A percentile compares a stretch with the other conserved stretches of the same genome.
phyloP scores from a whole-genome alignment of 1,284 basidiomycete species.

The Cryptococcus depauperatus region DNA sequence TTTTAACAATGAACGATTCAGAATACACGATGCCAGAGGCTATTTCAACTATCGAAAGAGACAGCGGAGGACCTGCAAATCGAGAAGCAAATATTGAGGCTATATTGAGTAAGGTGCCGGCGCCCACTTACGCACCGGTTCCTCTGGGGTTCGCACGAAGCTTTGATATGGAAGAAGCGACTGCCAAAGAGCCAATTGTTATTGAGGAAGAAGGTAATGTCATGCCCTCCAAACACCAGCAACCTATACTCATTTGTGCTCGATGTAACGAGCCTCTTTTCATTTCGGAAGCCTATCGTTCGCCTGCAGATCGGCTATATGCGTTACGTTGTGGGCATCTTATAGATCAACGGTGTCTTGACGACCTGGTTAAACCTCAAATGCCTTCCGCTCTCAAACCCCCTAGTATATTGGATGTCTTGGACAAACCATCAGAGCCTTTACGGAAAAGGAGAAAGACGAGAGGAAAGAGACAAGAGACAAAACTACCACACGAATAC shows the following conservation, averaged over 20 bases:
- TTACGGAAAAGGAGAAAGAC: constrained; percentile 1
- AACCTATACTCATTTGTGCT: constrained; percentile 32
- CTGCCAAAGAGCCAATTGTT: constrained; percentile 12
- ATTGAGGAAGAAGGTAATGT: constrained; percentile 28
- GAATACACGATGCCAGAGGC: neutral
- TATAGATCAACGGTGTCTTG: constrained; percentile 40
- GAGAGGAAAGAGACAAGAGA: constrained; percentile 10
- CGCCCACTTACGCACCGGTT: constrained; percentile 7
- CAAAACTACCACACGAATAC: constrained; percentile 19
- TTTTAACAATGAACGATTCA: neutral
- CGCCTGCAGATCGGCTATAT: constrained; percentile 34
- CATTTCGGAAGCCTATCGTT: constrained; percentile 26
- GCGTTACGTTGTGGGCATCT: constrained; percentile 43
- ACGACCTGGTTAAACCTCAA: constrained; percentile 16
- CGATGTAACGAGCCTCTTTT: constrained; percentile 34
- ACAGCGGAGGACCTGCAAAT: constrained; percentile 1
- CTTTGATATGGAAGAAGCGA: constrained; percentile 22
- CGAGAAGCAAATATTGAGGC: constrained; percentile 17
- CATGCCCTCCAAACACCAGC: constrained; percentile 9
- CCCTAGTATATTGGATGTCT: constrained; percentile 1
- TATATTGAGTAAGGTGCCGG: constrained; percentile 18
- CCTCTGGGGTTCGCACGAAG: constrained; percentile 17
- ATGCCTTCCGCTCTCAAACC: constrained; percentile 7
- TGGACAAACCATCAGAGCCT: constrained; percentile 6
- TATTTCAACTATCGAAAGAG: constrained; percentile 1